phyloP scores from a whole-genome alignment of 306 rosid genomes.

The Rosa chinensis region DNA sequence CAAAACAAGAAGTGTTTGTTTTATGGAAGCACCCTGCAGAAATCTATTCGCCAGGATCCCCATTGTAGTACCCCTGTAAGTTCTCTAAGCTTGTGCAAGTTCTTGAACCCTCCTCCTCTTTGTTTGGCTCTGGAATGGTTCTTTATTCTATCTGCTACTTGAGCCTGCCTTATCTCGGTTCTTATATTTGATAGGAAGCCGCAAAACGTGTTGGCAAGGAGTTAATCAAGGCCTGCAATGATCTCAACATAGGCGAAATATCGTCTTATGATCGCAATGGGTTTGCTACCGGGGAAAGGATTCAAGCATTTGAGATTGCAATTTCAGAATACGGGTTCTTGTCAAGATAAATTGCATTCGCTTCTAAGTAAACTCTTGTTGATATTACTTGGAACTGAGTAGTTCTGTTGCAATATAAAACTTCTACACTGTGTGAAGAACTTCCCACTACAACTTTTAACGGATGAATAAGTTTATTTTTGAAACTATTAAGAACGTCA shows the following conservation, averaged over 20 bases:
- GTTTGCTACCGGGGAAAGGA: constrained; percentile 53
- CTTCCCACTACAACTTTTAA: no score
- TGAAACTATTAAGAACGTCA: no score
- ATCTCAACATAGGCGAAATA: constrained; percentile 64
- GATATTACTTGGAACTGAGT: no score
- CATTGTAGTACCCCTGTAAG: constrained; percentile 59
- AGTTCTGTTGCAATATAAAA: no score
- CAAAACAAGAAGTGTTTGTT: constrained; percentile 78
- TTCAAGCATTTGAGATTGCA: constrained; percentile 73
- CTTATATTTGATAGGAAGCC: constrained; percentile 53
- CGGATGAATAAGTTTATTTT: no score
- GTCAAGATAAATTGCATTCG: constrained; percentile 39
- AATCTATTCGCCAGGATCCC: constrained; percentile 50
- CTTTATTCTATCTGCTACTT: not conserved
- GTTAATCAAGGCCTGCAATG: constrained; percentile 63
- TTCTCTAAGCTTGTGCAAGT: constrained; percentile 9
- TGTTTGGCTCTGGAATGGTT: not conserved
- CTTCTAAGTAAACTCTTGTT: not conserved
- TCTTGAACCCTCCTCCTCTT: not conserved
- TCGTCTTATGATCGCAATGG: constrained; percentile 82
- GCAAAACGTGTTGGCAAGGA: constrained; percentile 79
- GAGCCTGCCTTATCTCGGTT: not conserved
- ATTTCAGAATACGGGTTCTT: constrained; percentile 67
- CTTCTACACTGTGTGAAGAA: no score
- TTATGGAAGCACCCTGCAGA: constrained; percentile 81